Conservation (phyloP, 2,329 filamentous ascomycete genomes). For the Dendryphion nanum region DNA sequence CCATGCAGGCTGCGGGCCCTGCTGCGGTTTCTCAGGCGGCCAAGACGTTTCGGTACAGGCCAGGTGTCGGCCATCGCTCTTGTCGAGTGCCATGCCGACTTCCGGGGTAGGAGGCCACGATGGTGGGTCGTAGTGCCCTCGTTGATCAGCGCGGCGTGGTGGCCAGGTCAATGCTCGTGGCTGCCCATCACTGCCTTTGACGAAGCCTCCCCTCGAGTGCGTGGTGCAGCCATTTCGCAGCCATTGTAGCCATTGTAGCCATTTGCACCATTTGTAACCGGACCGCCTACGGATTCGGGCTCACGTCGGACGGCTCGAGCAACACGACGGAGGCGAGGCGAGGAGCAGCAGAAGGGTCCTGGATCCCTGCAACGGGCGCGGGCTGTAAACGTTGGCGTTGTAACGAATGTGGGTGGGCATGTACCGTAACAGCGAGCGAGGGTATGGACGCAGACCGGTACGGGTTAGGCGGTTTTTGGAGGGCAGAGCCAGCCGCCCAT, state of each 20-base stretch:
- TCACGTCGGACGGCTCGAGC: constrained; percentile 9
- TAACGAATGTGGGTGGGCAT: background rate
- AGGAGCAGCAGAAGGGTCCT: constrained; percentile 1
- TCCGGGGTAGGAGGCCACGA: constrained; percentile 8
- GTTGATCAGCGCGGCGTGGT: constrained; percentile 3
- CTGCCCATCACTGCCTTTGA: constrained; percentile 12
- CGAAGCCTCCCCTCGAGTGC: too few relatives aligned
- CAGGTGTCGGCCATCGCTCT: constrained; percentile 1
- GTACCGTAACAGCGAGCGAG: constrained; percentile 16
- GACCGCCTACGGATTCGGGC: constrained; percentile 10
- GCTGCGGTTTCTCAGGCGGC: constrained; percentile 9
- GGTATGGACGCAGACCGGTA: constrained; percentile 1
- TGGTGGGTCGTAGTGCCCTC: background rate
- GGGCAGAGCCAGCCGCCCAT: background rate
- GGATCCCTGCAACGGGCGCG: constrained; percentile 17
- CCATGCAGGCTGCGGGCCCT: constrained; percentile 6
- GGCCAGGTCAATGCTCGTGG: constrained; percentile 5
- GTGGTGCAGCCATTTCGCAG: too few relatives aligned
- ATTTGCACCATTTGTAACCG: too few relatives aligned
- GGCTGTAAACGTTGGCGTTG: constrained; percentile 2
- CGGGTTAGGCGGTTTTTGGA: background rate
- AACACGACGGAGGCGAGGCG: constrained; percentile 2
- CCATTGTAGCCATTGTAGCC: too few relatives aligned
- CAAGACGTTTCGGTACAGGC: constrained; percentile 13
- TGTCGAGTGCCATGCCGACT: constrained; percentile 11